phyloP scores from a whole-genome alignment of 441 rosid species.

The Flueggea neowawraea region DNA sequence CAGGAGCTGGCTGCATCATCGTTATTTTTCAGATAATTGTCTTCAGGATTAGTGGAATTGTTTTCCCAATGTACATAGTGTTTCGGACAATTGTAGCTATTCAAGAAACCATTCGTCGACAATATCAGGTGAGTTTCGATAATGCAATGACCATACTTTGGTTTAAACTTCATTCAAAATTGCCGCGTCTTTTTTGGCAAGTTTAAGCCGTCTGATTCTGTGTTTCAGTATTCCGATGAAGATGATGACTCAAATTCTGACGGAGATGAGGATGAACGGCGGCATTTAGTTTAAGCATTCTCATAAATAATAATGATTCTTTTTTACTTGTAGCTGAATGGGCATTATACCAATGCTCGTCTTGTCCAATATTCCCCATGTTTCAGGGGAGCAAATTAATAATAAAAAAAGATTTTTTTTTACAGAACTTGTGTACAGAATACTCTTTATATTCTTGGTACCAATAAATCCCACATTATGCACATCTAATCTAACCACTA shows the following conservation, averaged over 20 bases:
- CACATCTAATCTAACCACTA: too few relatives aligned
- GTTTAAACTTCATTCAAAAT: neutral
- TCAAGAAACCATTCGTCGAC: conserved; percentile 37
- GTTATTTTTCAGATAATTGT: conserved; percentile 45
- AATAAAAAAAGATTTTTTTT: too few relatives aligned
- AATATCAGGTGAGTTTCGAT: conserved; percentile 37
- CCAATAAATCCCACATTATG: too few relatives aligned
- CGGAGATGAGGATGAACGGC: conserved; percentile 33
- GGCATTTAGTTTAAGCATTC: conserved; percentile 22
- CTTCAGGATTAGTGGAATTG: conserved; percentile 62
- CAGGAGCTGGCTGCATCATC: neutral
- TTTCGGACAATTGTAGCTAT: conserved; percentile 55
- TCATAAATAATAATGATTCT: neutral
- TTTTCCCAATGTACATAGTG: conserved; percentile 70
- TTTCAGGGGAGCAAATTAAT: too few relatives aligned
- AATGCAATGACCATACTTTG: neutral
- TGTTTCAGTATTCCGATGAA: conserved; percentile 24
- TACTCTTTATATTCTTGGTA: too few relatives aligned
- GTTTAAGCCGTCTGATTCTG: neutral
- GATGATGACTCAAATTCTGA: conserved; percentile 31
- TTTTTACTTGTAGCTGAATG: neutral
- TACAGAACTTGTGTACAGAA: too few relatives aligned
- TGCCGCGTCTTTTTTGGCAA: too few relatives aligned
- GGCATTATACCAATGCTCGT: neutral
- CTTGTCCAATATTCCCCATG: neutral